Percentiles rank a stretch among this genome's conserved stretches.
Evolutionary conservation across 2,329 filamentous ascomycete species (phyloP).

Genomic region (Fusarium ambrosium): DNA sequence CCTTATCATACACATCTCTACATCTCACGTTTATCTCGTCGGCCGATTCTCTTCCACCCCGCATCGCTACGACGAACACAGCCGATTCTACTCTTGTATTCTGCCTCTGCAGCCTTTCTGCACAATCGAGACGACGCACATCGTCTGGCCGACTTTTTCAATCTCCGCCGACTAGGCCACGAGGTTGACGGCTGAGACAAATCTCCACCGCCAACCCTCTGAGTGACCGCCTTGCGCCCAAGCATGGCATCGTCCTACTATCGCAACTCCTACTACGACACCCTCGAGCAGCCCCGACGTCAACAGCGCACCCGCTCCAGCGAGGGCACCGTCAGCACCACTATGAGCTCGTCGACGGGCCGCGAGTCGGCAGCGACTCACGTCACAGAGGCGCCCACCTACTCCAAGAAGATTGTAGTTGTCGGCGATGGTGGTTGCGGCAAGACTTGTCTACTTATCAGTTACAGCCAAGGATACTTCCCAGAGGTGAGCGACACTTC

Average conservation of each 20-base stretch:
- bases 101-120: slow-evolving; percentile 2
- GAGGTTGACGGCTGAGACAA: slow-evolving; percentile 40
- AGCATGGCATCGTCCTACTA: slow-evolving; percentile 68
- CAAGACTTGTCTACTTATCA: slow-evolving; percentile 98
- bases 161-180: slow-evolving; percentile 9
- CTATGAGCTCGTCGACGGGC: slow-evolving; percentile 80
- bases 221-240: slow-evolving; percentile 39
- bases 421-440: slow-evolving; percentile 98
- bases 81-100: slow-evolving; percentile 11
- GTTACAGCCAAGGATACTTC: slow-evolving; percentile 98
- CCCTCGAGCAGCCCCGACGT: slow-evolving; percentile 57
- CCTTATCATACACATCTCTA: slow-evolving; percentile 5
- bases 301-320: slow-evolving; percentile 77
- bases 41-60: slow-evolving; percentile 32
- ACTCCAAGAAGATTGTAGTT: slow-evolving; percentile 99
- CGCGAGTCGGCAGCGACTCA: slow-evolving; percentile 85
- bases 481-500: slow-evolving; percentile 79
- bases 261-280: slow-evolving; percentile 67
- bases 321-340: slow-evolving; percentile 91
- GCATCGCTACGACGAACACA: slow-evolving; percentile 31
- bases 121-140: slow-evolving; percentile 6
- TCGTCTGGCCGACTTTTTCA: slow-evolving; percentile 2
- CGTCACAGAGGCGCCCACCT: slow-evolving; percentile 90
- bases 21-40: slow-evolving; percentile 32
- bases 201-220: slow-evolving; percentile 21